These are phyloP conservation scores for Sclerotinia spermophila DNA, from an alignment of 2,329 filamentous ascomycete genomes.

Conservation along the genomic window DNA sequence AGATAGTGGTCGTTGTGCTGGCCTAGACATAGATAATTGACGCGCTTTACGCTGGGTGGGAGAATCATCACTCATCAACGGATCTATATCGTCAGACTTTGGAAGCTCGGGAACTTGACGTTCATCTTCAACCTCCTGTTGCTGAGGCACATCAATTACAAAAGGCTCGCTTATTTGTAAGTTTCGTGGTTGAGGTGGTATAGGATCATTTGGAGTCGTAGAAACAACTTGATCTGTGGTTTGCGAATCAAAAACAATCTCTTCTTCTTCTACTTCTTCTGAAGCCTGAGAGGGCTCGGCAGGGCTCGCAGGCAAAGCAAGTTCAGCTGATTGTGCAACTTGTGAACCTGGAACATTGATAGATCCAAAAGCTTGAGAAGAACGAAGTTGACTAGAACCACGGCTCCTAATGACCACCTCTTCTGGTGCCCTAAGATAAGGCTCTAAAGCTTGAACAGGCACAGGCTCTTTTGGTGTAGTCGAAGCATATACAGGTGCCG, in stretches of 20 bases:
- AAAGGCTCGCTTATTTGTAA: background rate
- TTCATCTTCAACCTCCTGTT: background rate
- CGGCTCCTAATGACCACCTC: slow-evolving; percentile 11
- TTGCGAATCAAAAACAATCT: background rate
- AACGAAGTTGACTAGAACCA: slow-evolving; percentile 3
- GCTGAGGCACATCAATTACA: background rate
- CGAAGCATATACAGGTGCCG: slow-evolving; percentile 4
- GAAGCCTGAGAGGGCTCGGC: background rate
- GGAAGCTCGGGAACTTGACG: background rate
- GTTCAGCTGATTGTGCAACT: background rate
- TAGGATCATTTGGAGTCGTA: slow-evolving; percentile 8
- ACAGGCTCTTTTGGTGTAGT: slow-evolving; percentile 23
- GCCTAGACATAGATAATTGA: slow-evolving; percentile 11
- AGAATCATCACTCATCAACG: slow-evolving; percentile 15
- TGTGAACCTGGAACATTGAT: slow-evolving; percentile 9
- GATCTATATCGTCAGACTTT: background rate
- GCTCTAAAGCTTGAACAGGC: slow-evolving; percentile 16
- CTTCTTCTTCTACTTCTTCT: slow-evolving; percentile 15
- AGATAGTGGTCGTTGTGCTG: slow-evolving; percentile 6
- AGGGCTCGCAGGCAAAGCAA: background rate
- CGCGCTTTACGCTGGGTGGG: slow-evolving; percentile 13
- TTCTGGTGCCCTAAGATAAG: slow-evolving; percentile 5
- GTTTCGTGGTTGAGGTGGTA: background rate
- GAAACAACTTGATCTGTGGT: background rate
- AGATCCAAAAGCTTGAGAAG: slow-evolving; percentile 12